Evolutionary conservation across 805 yeast genomes (phyloP).

Genomic region (Sungouiozyma ichnusensis): DNA sequence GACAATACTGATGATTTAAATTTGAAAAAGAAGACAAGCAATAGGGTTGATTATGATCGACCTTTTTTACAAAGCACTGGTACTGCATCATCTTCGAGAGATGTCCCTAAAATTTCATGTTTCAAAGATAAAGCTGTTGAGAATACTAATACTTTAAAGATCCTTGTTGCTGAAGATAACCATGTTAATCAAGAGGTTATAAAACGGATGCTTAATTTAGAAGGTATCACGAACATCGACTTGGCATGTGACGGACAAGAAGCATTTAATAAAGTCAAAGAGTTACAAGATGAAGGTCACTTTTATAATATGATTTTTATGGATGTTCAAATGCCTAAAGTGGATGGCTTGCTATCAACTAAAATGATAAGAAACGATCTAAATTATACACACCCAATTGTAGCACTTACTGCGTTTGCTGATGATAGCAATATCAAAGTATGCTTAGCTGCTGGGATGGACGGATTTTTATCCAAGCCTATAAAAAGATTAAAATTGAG

Average conservation of each 20-base stretch:
- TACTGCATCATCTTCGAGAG: constrained; percentile 28
- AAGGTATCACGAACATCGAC: constrained; percentile 61
- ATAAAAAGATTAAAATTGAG: constrained; percentile 60
- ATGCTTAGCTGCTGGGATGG: constrained; percentile 86
- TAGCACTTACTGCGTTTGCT: constrained; percentile 92
- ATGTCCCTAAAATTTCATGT: constrained; percentile 7
- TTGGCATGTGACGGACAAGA: constrained; percentile 88
- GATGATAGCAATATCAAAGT: constrained; percentile 82
- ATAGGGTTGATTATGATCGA: constrained; percentile 20
- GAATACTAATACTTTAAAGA: constrained; percentile 15
- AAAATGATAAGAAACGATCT: constrained; percentile 55
- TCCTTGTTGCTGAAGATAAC: constrained; percentile 91
- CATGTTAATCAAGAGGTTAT: constrained; percentile 91
- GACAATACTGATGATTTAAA: constrained; percentile 1
- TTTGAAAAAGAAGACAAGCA: constrained; percentile 4
- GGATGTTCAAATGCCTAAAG: constrained; percentile 97
- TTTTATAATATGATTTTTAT: constrained; percentile 70
- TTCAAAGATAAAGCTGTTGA: constrained; percentile 1
- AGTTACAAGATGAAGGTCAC: constrained; percentile 32
- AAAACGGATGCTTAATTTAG: constrained; percentile 74
- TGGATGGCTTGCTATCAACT: constrained; percentile 85
- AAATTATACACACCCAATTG: constrained; percentile 61
- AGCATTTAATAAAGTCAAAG: constrained; percentile 60
- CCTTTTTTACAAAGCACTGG: constrained; percentile 32
- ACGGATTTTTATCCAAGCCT: constrained; percentile 84